Evolutionary conservation across 1,139 yeast species (phyloP), one percentile per base, ranked within the genome.

Genomic region (Yamadazyma triangularis): DNA sequence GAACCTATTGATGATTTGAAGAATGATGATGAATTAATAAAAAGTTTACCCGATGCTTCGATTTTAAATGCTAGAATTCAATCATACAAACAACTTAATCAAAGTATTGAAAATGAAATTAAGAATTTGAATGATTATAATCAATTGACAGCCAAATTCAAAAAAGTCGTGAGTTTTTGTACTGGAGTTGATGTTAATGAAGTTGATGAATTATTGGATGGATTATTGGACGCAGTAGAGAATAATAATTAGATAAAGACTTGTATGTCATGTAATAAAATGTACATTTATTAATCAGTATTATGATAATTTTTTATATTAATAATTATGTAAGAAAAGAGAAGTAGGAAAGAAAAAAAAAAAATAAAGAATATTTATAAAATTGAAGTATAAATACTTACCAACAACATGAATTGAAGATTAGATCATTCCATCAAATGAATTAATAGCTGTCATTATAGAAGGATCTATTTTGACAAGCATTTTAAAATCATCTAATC

Each of bases 201-300:
- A 44, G 95, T 89, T 25, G 98, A 91, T 53, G 76, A 74, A 36
- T 70, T 91, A 46, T 69, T 91, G 35, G 93, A 84, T 42, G 95
- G 93, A 4, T 69, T 91, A 31, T 73, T 91, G 18, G 87, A 83
- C 50, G 96, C 96, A 10, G 96, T 91, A 4, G 95, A 88, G 40
- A 82, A 34, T 34, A 34, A 16, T 34, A 26, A 28, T 18, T 18
- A 18, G 20, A 18, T 7, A 7, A 7, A 18, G 20, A 6, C 20
- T 18, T 18, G n/a, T n/a, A n/a, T n/a, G n/a, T n/a, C n/a, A n/a
- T n/a, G n/a, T n/a, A n/a, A n/a, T n/a, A n/a, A n/a, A n/a, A n/a
- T n/a, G n/a, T n/a, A n/a, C n/a, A n/a, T n/a, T n/a, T n/a, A n/a
- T n/a, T n/a, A n/a, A n/a, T n/a, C n/a, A n/a, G n/a, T n/a, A n/a